Base-by-base conservation (phyloP, 2,329 filamentous ascomycete species). In the Tolypocladium amazonense region DNA sequence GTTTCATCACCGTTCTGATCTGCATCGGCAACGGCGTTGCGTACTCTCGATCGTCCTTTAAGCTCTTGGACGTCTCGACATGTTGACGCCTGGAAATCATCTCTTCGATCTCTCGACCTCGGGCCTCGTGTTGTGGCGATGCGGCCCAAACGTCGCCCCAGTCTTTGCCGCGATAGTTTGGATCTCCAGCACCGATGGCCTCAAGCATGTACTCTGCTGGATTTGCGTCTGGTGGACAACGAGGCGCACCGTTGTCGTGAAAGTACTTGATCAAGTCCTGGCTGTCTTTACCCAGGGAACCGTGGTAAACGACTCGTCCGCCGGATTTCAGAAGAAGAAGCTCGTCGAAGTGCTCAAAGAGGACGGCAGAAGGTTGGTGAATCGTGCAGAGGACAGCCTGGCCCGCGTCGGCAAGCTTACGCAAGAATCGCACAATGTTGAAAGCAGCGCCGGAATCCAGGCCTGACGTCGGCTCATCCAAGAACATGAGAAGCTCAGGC, bases 401-500 rank as follows among this genome's bases (percentile, higher is more conserved):
- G 0, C 83, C 83, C 1, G 78, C 77, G 30, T 84, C 81, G 1
- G 84, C 82, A 2, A 88, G 75, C 65, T 85, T 85, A 4, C 82
- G 78, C 9, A 88, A 72, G 63, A 87, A 85, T 0, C 82, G 78
- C 2, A 85, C 77, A 62, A 87, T 86, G 63, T 85, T 84, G 64
- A 82, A 86, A 0, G 83, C 81, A 9, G 82, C 78, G 47, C 80
- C 79, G 0, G 79, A 80, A 63, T 86, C 83, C 14, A 85, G 78
- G 11, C 83, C 83, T 3, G 81, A 84, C 0, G 79, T 81, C 0
- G 79, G 79, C 65, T 88, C 85, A 59, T 88, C 85, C n/a, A 88
- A 72, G 67, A 88, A 88, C 66, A 87, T 78, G 6, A 88, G 73
- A 5, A 88, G 74, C 39, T 83, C 81, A 0, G 82, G 82, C 67